A percentile compares a stretch with the other conserved stretches of the same genome.
Conservation (phyloP, 31 red algal species). For the Asparagopsis taxiformis region DNA sequence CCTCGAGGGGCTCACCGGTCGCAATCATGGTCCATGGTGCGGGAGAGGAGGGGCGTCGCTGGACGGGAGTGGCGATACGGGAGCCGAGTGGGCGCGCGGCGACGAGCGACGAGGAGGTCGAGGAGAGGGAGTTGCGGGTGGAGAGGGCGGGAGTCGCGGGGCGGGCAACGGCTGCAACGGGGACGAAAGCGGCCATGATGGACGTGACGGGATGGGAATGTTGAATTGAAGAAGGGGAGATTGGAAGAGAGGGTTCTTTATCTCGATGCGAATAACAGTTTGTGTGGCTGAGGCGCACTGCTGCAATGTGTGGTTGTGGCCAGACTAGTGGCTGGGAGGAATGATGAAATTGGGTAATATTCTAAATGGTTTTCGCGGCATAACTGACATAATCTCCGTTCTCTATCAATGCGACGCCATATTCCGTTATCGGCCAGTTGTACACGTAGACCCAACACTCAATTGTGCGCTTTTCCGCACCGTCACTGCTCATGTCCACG, state of each 20-base stretch:
- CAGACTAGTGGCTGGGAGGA: not conserved
- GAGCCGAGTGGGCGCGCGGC: not conserved
- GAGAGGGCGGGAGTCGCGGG: not conserved
- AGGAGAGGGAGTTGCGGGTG: slow-evolving; percentile 1
- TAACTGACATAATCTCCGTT: slow-evolving; percentile 36
- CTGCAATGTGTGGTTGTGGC: slow-evolving; percentile 8
- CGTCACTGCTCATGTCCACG: not conserved
- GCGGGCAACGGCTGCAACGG: slow-evolving; percentile 4
- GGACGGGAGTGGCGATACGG: slow-evolving; percentile 13
- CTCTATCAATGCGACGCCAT: not conserved
- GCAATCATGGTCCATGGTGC: slow-evolving; percentile 40
- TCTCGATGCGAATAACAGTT: too few species aligned
- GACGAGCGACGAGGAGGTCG: slow-evolving; percentile 9
- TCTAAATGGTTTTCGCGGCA: too few species aligned
- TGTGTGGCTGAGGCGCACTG: not conserved
- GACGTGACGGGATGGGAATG: not conserved
- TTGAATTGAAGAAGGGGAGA: not conserved
- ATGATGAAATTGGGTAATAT: not conserved
- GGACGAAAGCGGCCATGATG: slow-evolving; percentile 64
- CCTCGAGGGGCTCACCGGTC: slow-evolving; percentile 71
- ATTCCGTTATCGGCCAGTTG: slow-evolving; percentile 10
- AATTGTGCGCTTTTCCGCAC: not conserved
- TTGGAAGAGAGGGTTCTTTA: too few species aligned
- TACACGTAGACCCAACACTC: slow-evolving; percentile 47
- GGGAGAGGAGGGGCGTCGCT: not conserved